Conservation (phyloP, 2,329 filamentous ascomycete species). For the Colletotrichum zoysiae region DNA sequence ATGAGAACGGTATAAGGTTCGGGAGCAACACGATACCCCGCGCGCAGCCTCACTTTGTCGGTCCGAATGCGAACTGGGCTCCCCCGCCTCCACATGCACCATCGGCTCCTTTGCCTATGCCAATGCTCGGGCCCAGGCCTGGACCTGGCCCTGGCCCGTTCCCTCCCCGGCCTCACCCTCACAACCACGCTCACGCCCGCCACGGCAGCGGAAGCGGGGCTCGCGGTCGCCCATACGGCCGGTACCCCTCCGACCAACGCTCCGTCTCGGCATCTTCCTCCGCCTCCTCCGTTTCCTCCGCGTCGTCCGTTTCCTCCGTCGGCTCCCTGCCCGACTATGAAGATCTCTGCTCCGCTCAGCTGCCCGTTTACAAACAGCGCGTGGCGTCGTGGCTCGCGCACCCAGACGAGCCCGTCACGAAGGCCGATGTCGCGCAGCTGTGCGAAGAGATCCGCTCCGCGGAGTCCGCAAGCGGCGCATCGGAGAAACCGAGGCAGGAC, state of each 20-base stretch:
- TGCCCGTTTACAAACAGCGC: slow-evolving; percentile 59
- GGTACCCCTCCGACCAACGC: slow-evolving; percentile 39
- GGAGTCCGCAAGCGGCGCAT: slow-evolving; percentile 4
- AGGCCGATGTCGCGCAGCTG: slow-evolving; percentile 53
- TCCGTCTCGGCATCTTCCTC: slow-evolving; percentile 54
- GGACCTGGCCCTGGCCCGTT: slow-evolving; percentile 4
- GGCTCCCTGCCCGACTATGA: slow-evolving; percentile 68
- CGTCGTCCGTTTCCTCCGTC: slow-evolving; percentile 55
- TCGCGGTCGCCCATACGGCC: slow-evolving; percentile 41
- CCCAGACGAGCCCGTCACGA: slow-evolving; percentile 63
- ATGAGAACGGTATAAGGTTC: slow-evolving; percentile 54
- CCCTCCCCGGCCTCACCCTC: background rate
- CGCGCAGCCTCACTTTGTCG: slow-evolving; percentile 28
- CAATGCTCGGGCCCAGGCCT: slow-evolving; percentile 19
- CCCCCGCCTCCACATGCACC: slow-evolving; percentile 13
- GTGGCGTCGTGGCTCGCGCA: slow-evolving; percentile 63
- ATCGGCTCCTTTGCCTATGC: background rate
- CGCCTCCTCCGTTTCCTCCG: slow-evolving; percentile 52
- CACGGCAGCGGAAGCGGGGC: slow-evolving; percentile 31
- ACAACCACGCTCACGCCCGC: slow-evolving; percentile 24
- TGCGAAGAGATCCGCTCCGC: slow-evolving; percentile 22
- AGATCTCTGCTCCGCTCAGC: slow-evolving; percentile 61
- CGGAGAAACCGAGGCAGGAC: slow-evolving; percentile 1
- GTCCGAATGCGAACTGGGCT: slow-evolving; percentile 21
- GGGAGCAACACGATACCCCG: slow-evolving; percentile 41